Percentiles rank a stretch among this genome's conserved stretches.
phyloP scores from a whole-genome alignment of 306 rosid genomes.

The Oemleria cerasiformis region DNA sequence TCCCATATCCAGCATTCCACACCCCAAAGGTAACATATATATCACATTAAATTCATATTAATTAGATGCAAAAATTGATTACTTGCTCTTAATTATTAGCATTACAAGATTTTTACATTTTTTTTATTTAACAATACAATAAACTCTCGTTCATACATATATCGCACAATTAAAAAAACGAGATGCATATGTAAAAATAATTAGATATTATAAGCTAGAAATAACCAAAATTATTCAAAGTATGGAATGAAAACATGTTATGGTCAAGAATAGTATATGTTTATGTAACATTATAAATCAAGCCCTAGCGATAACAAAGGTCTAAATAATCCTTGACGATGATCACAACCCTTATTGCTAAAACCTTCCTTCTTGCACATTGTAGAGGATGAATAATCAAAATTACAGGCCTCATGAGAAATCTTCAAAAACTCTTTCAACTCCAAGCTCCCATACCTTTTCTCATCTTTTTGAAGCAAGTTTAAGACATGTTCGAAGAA shows the following conservation, averaged over 20 bases:
- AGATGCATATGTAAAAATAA: background rate
- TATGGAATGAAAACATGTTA: background rate
- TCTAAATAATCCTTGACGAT: background rate
- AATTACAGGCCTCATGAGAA: slow-evolving; percentile 14
- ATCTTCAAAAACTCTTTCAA: slow-evolving; percentile 8
- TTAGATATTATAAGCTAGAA: background rate
- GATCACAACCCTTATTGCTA: background rate
- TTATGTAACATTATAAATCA: background rate
- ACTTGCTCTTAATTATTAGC: too few species aligned
- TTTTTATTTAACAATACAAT: background rate
- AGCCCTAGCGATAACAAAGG: slow-evolving; percentile 7
- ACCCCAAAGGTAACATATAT: background rate
- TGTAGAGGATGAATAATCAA: slow-evolving; percentile 3
- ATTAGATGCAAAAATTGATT: background rate
- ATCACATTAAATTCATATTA: background rate
- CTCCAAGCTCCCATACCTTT: slow-evolving; percentile 5
- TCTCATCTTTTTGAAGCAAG: slow-evolving; percentile 16
- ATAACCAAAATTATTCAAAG: background rate
- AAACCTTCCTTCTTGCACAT: background rate
- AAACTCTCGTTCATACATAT: background rate
- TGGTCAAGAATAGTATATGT: background rate
- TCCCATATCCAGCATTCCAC: background rate
- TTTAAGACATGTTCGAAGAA: slow-evolving; percentile 8
- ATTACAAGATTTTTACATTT: too few species aligned
- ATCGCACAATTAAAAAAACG: background rate